phyloP scores from a whole-genome alignment of 345 rosid genomes.

The Populus euphratica region DNA sequence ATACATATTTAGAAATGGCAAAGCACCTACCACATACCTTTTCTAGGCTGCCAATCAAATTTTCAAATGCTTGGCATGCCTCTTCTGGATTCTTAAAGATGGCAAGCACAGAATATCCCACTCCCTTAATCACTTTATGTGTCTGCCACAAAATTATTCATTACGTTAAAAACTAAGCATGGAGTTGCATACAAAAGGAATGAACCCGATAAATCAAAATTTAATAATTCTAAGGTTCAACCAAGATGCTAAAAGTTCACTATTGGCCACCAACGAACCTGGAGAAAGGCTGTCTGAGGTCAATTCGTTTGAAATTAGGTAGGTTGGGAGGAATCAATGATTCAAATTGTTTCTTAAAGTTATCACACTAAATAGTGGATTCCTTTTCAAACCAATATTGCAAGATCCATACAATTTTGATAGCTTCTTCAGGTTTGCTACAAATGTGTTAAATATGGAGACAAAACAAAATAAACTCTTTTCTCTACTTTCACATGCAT shows the following conservation, averaged over 20 bases:
- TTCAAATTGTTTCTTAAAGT: neutral
- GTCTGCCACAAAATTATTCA: constrained; percentile 42
- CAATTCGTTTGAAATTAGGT: neutral
- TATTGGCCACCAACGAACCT: neutral
- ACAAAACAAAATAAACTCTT: neutral
- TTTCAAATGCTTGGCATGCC: constrained; percentile 65
- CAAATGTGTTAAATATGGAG: neutral
- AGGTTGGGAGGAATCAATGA: no score
- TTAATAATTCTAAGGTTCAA: neutral
- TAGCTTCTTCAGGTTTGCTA: no score
- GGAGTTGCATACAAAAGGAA: neutral
- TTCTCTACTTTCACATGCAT: neutral
- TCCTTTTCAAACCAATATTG: neutral
- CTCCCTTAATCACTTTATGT: constrained; percentile 40
- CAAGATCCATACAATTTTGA: neutral
- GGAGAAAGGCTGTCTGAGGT: no score
- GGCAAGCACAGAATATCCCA: constrained; percentile 45
- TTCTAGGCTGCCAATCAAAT: constrained; percentile 36
- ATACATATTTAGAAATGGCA: neutral
- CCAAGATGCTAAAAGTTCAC: neutral
- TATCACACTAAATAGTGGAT: neutral
- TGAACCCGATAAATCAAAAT: neutral
- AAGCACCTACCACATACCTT: constrained; percentile 39
- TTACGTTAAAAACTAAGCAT: constrained; percentile 6
- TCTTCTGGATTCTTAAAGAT: constrained; percentile 50